Evolutionary conservation across 2,329 filamentous ascomycete genomes (phyloP), one percentile per base, ranked within the genome.

Genomic region (Botrytis deweyae): DNA sequence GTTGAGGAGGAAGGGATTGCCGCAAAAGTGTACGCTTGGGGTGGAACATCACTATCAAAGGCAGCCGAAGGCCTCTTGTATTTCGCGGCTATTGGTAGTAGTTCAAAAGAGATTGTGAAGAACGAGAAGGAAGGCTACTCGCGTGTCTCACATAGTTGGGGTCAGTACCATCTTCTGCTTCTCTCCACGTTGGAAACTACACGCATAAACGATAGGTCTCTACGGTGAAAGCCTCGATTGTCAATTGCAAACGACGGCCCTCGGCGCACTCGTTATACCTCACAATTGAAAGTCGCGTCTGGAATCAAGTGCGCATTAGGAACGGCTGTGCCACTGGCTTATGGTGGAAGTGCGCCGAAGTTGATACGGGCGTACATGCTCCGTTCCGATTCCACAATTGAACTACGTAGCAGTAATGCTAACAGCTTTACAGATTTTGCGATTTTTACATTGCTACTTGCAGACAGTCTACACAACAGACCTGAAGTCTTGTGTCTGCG

Each of bases 91-190:
- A 42, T 22, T 20, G 36, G n/a, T 29, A 29, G 1, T 3, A 22
- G 0, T 42, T 29, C 16, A 22, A 22, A 12, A 9, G 0, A 68
- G 8, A 2, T 1, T 4, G 4, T 18, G 25, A 33, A 55, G 16
- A 33, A 16, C 16, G 9, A 22, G 16, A 1, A 38, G 29, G 22
- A 49, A 7, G 14, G 6, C 1, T 36, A 49, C 42, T 7, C 5
- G 33, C 42, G 12, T 3, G 1, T 16, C 29, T 49, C 12, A 1
- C 1, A 49, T 9, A 5, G 12, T 1, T 20, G 46, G 44, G 6
- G 29, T 10, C 63, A 66, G n/a, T 16, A 1, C 12, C 20, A 18
- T 25, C 42, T 5, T 38, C 14, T 9, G 29, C 42, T 49, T 6
- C 29, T n/a, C 25, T n/a, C 6, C 6, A 36, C 12, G 16, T 49